Base-by-base conservation (phyloP, 1,139 yeast species). In the Scheffersomyces lignicola region DNA sequence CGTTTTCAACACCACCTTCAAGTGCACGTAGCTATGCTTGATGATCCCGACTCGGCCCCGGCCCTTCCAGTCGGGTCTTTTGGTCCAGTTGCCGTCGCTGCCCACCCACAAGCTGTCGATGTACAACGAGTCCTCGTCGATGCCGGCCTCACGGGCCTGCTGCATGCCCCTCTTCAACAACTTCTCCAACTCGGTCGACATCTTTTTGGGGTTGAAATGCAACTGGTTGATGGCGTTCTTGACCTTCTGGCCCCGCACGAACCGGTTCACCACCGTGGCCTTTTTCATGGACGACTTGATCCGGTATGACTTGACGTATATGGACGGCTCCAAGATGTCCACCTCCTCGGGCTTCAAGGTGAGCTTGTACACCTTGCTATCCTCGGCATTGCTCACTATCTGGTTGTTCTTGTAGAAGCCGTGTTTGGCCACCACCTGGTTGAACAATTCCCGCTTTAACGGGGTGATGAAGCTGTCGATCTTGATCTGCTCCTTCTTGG, bases 61-160 rank as follows among this genome's bases (percentile, higher is more conserved):
- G 43, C 94, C 96, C 66, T 88, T 89, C 53, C 76, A 73, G 48
- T 90, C 96, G n/a, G 81, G 61, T 57, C 94, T 76, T 59, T 78
- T 83, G 33, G 58, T 56, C 80, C 85, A 79, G 35, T 62, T 54
- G 11, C 96, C 96, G 58, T 90, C 97, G 42, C 88, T 80, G 32
- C 97, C 97, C 18, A 81, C 82, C 97, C 97, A 92, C 44, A 89
- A 78, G 54, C 86, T 86, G 34, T 83, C 80, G 41, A 92, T 76
- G 52, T 83, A 87, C 36, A 90, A 60, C 28, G 74, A 73, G 45
- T 83, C 76, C 14, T 78, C 73, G 45, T 83, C 62, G 44, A 84
- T 60, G 2, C 82, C 80, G 44, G 82, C 61, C 30, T 64, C 66
- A 42, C 73, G 65, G 18, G 90, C 89, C 52, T 87, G 89, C 34